Evolutionary conservation across 169 alveolate species (phyloP).

Genomic region (Eimeria maxima): DNA sequence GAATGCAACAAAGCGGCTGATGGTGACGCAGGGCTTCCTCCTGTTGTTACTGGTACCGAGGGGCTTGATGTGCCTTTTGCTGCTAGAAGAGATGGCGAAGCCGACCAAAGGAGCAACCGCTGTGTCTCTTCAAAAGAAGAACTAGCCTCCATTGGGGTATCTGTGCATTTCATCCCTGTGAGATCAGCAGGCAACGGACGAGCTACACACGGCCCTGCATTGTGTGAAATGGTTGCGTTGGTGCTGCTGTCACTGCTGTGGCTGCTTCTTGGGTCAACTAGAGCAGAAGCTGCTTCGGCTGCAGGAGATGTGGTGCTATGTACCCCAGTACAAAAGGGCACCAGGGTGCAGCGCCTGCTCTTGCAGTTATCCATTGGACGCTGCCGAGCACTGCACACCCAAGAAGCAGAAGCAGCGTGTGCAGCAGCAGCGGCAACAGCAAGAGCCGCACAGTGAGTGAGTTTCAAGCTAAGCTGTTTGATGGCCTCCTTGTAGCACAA

Average conservation of each 20-base stretch:
- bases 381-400: background rate
- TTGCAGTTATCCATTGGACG: background rate
- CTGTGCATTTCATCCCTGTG: background rate
- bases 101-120: slow-evolving; percentile 43
- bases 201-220: background rate
- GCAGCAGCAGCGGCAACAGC: background rate
- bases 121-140: slow-evolving; percentile 2
- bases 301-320: no score
- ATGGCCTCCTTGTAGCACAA: background rate
- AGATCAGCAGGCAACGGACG: background rate
- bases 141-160: background rate
- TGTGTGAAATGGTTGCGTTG: background rate
- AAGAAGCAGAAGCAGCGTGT: background rate
- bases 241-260: background rate
- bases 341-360: background rate
- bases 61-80: background rate
- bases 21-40: background rate
- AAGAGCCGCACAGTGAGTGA: background rate
- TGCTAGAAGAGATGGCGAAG: background rate
- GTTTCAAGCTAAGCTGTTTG: background rate
- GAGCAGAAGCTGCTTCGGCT: background rate
- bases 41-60: background rate
- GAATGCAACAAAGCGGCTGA: slow-evolving; percentile 20
- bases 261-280: background rate
- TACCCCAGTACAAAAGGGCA: background rate